Evolutionary conservation across 2,329 filamentous ascomycete species (phyloP).

Genomic region (Cladophialophora carrionii): DNA sequence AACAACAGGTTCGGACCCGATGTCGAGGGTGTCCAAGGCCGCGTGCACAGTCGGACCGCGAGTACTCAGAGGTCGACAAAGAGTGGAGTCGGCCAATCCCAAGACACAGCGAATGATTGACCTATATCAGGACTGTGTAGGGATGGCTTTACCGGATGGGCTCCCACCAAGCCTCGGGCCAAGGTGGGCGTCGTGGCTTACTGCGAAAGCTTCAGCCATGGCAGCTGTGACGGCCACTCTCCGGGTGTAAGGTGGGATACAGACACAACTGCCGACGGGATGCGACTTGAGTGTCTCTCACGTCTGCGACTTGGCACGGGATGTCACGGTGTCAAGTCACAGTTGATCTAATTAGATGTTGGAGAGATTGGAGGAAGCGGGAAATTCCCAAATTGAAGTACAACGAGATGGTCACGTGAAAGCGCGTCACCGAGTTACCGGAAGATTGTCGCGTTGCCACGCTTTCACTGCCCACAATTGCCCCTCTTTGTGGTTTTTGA

Average conservation of each 20-base stretch:
- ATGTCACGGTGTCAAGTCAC: not conserved
- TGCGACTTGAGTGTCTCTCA: not conserved
- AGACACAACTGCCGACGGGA: conserved; percentile 16
- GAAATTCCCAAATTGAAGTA: not conserved
- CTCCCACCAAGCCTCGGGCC: not conserved
- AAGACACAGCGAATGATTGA: not conserved
- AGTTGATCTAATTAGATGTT: not conserved
- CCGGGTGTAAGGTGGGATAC: conserved; percentile 11
- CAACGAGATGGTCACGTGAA: not conserved
- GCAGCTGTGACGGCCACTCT: conserved; percentile 11
- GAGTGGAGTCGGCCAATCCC: not conserved
- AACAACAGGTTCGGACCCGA: not conserved
- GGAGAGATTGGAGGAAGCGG: not conserved
- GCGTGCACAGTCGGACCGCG: not conserved
- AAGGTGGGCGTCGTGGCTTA: not conserved
- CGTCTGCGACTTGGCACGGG: not conserved
- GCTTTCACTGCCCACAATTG: not conserved
- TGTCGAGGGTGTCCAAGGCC: not conserved
- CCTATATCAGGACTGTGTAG: not conserved
- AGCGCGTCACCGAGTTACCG: not conserved
- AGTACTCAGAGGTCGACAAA: not conserved
- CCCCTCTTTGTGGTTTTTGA: not conserved
- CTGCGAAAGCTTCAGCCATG: conserved; percentile 1
- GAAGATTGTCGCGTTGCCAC: not conserved
- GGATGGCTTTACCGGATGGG: not conserved